Evolutionary conservation across 2,329 filamentous ascomycete genomes (phyloP), one percentile per base, ranked within the genome.

Genomic region (Trichoderma sp.): DNA sequence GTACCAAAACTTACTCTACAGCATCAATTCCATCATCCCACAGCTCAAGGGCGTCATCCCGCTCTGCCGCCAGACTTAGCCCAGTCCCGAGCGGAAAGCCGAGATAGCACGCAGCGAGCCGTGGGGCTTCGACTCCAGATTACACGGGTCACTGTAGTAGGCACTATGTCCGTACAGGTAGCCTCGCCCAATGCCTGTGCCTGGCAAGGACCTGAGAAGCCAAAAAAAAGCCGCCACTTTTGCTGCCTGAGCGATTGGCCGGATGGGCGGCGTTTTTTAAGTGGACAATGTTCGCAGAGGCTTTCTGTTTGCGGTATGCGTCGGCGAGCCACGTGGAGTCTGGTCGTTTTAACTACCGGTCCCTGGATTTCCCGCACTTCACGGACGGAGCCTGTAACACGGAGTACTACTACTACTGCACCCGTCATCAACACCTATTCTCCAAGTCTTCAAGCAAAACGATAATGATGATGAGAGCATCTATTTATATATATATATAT

Each of bases 291-390:
- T 45, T 61, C 63, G 63, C 52, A 29, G 19, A 34, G 42, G 37
- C 52, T n/a, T 65, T 65, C 63, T 65, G 27, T 27, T 57, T 65
- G 27, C 9, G 63, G 63, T 65, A 65, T 65, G 63, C 63, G 37
- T 65, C 63, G 63, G 63, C 63, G 63, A 65, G 63, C 63, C 63
- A 65, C 63, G 63, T 65, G 63, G 50, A 13, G 63, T 48, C n/a
- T n/a, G 25, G 15, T 1, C n/a, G 17, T 3, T 9, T 15, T n/a
- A 50, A 52, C 19, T 25, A 50, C 34, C 25, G 48, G 60, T 64
- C 35, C 61, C 61, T 64, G 61, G 53, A 64, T 64, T 64, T 27
- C 35, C 61, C 61, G 61, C n/a, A 1, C 15, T 8, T 12, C 25
- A 13, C 34, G 37, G 35, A 52, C 25, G 53, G 25, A 34, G 37